A percentile compares a stretch with the other conserved stretches of the same genome.
These are phyloP conservation scores for Psilocybe mexicana DNA, from an alignment of 1,284 basidiomycete genomes.

Conservation along the genomic window DNA sequence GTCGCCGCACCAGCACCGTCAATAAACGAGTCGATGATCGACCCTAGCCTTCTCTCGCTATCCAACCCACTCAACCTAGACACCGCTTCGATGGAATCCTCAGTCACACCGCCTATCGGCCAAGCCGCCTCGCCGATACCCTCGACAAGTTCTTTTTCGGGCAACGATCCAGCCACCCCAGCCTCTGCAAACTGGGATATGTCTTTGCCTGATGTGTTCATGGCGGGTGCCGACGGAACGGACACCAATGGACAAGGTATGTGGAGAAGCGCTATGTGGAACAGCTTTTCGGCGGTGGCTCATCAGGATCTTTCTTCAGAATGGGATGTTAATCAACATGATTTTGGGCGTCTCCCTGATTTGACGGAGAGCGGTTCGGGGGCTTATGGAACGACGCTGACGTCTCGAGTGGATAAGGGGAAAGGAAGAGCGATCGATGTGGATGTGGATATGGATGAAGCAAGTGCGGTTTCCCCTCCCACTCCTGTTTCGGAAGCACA, in stretches of 20 bases:
- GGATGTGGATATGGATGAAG: neutral
- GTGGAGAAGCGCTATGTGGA: constrained; percentile 34
- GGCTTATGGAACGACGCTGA: neutral
- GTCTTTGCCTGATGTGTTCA: constrained; percentile 27
- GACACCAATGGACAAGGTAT: constrained; percentile 35
- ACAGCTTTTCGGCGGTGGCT: constrained; percentile 27
- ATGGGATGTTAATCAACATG: constrained; percentile 3
- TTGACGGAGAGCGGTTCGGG: neutral
- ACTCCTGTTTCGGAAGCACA: neutral
- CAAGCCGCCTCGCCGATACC: neutral
- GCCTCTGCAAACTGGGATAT: constrained; percentile 35
- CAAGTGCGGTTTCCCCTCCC: neutral
- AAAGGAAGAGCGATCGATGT: constrained; percentile 24
- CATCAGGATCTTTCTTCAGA: constrained; percentile 13
- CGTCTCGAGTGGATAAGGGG: constrained; percentile 22
- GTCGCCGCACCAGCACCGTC: neutral
- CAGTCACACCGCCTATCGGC: neutral
- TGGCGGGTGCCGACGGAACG: constrained; percentile 4
- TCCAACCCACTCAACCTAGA: constrained; percentile 15
- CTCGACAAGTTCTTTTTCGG: constrained; percentile 27
- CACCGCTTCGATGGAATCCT: neutral
- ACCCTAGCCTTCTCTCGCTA: constrained; percentile 31
- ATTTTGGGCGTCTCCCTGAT: constrained; percentile 15
- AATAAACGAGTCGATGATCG: constrained; percentile 25
- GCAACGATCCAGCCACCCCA: constrained; percentile 34